Percentiles rank a stretch among this genome's conserved stretches.
Evolutionary conservation across 2,329 filamentous ascomycete species (phyloP).

Genomic region (Ophiostoma montium): DNA sequence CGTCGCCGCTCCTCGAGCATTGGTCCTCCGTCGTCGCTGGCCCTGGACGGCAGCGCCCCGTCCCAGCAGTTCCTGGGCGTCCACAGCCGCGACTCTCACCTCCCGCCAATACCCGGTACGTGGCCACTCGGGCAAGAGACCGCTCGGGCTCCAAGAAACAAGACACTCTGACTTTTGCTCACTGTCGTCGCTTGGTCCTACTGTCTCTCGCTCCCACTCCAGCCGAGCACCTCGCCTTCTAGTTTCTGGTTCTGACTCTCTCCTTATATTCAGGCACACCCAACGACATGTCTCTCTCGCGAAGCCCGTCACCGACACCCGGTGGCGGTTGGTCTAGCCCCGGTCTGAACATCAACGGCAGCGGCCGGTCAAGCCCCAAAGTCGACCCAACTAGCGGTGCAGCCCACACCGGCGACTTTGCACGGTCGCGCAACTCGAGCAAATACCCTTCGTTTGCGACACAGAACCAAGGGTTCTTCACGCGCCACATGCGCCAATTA

Average conservation of each 20-base stretch:
- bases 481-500: slow-evolving; percentile 66
- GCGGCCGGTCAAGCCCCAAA: slow-evolving; percentile 30
- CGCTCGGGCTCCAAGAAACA: no score
- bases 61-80: slow-evolving; percentile 23
- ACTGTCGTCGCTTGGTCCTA: background rate
- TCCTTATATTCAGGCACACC: slow-evolving; percentile 33
- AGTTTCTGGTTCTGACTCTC: slow-evolving; percentile 2
- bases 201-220: background rate
- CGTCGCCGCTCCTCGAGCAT: slow-evolving; percentile 23
- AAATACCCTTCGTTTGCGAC: slow-evolving; percentile 69
- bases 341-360: slow-evolving; percentile 8
- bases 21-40: slow-evolving; percentile 17
- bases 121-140: background rate
- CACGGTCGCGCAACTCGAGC: slow-evolving; percentile 33
- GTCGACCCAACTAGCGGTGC: slow-evolving; percentile 32
- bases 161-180: background rate
- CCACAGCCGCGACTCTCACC: slow-evolving; percentile 24
- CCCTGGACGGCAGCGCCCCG: slow-evolving; percentile 19
- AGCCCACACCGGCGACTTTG: slow-evolving; percentile 35
- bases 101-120: slow-evolving; percentile 45
- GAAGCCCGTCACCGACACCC: slow-evolving; percentile 72
- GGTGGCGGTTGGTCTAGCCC: slow-evolving; percentile 70
- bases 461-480: slow-evolving; percentile 76
- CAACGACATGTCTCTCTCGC: slow-evolving; percentile 65
- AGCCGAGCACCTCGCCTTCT: background rate